A percentile compares a stretch with the other conserved stretches of the same genome.
phyloP scores from a whole-genome alignment of 306 rosid species.

The Dryas alaskensis region DNA sequence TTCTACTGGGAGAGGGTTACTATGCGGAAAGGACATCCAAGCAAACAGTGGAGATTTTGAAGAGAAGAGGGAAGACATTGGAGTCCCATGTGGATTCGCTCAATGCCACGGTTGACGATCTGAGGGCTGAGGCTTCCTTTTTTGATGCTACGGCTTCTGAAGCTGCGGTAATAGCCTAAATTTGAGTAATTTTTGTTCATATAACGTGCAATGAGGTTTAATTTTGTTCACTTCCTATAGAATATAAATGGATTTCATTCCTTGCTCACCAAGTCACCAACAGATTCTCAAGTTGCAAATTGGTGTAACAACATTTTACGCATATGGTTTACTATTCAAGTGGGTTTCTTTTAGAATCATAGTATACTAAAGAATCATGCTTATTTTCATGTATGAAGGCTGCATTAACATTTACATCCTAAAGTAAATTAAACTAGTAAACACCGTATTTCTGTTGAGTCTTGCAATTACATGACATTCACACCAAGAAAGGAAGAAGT shows the following conservation, averaged over 20 bases:
- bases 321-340: background rate
- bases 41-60: conserved; percentile 73
- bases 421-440: background rate
- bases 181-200: background rate
- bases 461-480: background rate
- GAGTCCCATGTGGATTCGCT: conserved; percentile 66
- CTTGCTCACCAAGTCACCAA: background rate
- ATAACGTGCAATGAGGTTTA: background rate
- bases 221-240: background rate
- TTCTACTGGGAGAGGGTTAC: conserved; percentile 87
- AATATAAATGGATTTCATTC: background rate
- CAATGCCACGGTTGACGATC: conserved; percentile 59
- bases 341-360: background rate
- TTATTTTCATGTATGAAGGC: background rate
- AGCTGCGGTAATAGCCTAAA: background rate
- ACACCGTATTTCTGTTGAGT: background rate
- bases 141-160: conserved; percentile 44
- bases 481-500: background rate
- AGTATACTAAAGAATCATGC: background rate
- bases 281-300: background rate
- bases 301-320: background rate
- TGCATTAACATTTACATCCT: background rate
- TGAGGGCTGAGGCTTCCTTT: conserved; percentile 59
- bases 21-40: conserved; percentile 75
- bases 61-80: conserved; percentile 66